Evolutionary conservation across 768 basidiomycete genomes (phyloP).

Genomic region (Lactarius sp.): DNA sequence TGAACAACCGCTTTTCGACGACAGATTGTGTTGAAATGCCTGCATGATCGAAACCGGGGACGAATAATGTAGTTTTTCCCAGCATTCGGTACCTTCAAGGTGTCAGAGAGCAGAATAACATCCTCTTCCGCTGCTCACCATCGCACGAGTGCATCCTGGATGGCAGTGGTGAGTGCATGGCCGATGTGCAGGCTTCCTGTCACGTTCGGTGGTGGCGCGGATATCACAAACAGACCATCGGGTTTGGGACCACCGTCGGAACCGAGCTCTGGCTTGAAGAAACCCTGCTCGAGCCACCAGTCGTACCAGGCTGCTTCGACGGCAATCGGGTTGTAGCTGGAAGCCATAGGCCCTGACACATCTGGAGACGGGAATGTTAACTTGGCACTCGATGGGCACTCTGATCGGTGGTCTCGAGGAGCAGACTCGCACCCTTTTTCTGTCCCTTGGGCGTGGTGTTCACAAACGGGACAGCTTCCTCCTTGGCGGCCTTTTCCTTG

Average conservation of each 20-base stretch:
- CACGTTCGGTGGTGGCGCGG: conserved; percentile 93
- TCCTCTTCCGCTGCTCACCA: conserved; percentile 50
- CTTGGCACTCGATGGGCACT: neutral
- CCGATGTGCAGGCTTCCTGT: conserved; percentile 95
- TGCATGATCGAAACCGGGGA: conserved; percentile 96
- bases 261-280: conserved; percentile 72
- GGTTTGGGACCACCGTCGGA: conserved; percentile 53
- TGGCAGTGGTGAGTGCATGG: conserved; percentile 85
- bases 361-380: conserved; percentile 42
- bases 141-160: conserved; percentile 85
- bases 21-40: conserved; percentile 98
- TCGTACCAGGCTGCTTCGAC: conserved; percentile 97
- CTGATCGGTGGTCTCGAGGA: too few relatives aligned
- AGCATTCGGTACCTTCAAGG: conserved; percentile 85
- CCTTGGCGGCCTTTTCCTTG: conserved; percentile 73
- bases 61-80: conserved; percentile 83
- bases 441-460: conserved; percentile 86
- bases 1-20: conserved; percentile 89
- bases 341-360: conserved; percentile 78
- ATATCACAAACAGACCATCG: conserved; percentile 54
- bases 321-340: conserved; percentile 92
- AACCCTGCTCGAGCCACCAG: conserved; percentile 92
- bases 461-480: conserved; percentile 70
- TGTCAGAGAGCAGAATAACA: neutral
- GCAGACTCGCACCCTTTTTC: conserved; percentile 70